Evolutionary conservation across 1,284 basidiomycete genomes (phyloP).

Genomic region (Chondrostereum purpureum): DNA sequence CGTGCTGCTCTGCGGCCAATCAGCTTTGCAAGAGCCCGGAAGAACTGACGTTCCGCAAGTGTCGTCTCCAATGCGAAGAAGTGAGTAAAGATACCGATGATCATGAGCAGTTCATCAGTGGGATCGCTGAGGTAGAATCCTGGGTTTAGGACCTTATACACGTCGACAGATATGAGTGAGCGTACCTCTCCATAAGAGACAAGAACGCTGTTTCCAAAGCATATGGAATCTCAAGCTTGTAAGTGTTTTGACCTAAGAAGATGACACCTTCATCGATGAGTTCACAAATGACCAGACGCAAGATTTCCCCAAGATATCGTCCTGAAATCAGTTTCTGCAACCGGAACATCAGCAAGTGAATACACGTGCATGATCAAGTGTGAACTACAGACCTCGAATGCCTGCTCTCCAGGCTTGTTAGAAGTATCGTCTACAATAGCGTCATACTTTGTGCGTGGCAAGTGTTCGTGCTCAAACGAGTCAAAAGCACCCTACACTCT

Average conservation of each 20-base stretch:
- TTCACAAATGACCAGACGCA: conserved; percentile 90
- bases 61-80: conserved; percentile 95
- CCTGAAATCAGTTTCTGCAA: conserved; percentile 94
- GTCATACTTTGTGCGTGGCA: conserved; percentile 94
- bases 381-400: conserved; percentile 59
- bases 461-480: conserved; percentile 90
- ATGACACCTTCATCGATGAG: conserved; percentile 95
- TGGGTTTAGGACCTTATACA: background rate
- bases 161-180: conserved; percentile 3
- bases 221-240: conserved; percentile 93
- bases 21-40: conserved; percentile 84
- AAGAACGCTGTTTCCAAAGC: conserved; percentile 96
- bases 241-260: conserved; percentile 96
- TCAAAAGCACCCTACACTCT: conserved; percentile 85
- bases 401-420: conserved; percentile 95
- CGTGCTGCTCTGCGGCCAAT: conserved; percentile 88
- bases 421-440: conserved; percentile 87
- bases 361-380: conserved; percentile 3
- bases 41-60: conserved; percentile 90
- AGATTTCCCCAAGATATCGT: conserved; percentile 94
- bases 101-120: conserved; percentile 95
- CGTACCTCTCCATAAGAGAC: conserved; percentile 88
- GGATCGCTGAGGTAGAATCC: conserved; percentile 69
- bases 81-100: conserved; percentile 94
- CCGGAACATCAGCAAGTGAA: background rate